A percentile compares a stretch with the other conserved stretches of the same genome.
These are phyloP conservation scores for Nakazawaea siamensis DNA, from an alignment of 805 yeast species.

Conservation along the genomic window DNA sequence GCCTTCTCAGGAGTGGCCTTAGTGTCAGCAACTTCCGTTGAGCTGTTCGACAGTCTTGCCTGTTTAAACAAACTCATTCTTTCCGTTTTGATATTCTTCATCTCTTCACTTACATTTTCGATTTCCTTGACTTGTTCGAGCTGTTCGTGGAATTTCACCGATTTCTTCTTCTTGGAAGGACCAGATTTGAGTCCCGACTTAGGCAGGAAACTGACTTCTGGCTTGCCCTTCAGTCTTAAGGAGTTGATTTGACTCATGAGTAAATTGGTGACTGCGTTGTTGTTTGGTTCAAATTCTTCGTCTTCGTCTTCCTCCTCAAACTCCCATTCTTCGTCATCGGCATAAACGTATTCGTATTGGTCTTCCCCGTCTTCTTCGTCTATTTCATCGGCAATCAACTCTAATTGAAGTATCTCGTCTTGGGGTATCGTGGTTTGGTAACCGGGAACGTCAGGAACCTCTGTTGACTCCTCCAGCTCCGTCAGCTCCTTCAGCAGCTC, in stretches of 20 bases:
- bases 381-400: constrained; percentile 43
- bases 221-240: constrained; percentile 16
- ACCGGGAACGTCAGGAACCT: constrained; percentile 2
- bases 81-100: constrained; percentile 23
- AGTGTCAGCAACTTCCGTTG: too few relatives aligned
- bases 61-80: constrained; percentile 8
- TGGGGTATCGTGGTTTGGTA: too few relatives aligned
- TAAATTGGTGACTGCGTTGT: constrained; percentile 24
- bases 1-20: not conserved
- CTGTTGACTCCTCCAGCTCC: constrained; percentile 1
- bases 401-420: constrained; percentile 43
- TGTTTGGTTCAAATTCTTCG: constrained; percentile 15
- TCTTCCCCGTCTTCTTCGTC: constrained; percentile 29
- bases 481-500: not conserved
- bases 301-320: constrained; percentile 19
- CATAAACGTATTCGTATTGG: constrained; percentile 27
- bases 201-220: not conserved
- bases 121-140: constrained; percentile 48
- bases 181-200: constrained; percentile 4
- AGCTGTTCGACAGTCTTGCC: not conserved
- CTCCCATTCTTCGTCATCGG: constrained; percentile 29
- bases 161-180: constrained; percentile 16
- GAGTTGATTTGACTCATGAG: constrained; percentile 33
- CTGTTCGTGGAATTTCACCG: constrained; percentile 34
- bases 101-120: constrained; percentile 44